These are phyloP conservation scores for Penicillium sp. DNA, from an alignment of 2,329 filamentous ascomycete species.

Conservation along the genomic window DNA sequence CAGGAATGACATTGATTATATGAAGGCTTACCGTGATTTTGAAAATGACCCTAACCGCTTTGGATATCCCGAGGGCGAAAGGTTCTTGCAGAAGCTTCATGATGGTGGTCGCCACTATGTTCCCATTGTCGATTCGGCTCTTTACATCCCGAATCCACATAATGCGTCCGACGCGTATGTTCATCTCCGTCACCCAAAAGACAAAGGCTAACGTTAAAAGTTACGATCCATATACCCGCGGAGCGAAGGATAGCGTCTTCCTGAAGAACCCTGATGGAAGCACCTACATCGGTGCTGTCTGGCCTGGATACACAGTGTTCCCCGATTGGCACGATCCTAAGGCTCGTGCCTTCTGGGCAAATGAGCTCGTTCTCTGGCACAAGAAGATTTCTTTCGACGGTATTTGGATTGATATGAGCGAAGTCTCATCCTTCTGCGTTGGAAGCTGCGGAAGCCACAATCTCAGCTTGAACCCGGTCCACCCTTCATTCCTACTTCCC, in stretches of 20 bases:
- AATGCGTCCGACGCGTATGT: conserved; percentile 65
- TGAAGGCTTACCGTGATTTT: conserved; percentile 62
- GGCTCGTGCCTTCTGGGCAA: conserved; percentile 60
- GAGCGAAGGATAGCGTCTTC: conserved; percentile 51
- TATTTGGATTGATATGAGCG: conserved; percentile 63
- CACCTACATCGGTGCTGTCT: conserved; percentile 55
- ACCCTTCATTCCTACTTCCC: conserved; percentile 64
- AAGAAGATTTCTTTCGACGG: conserved; percentile 55
- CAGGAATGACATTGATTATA: conserved; percentile 54
- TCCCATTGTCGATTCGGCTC: conserved; percentile 62
- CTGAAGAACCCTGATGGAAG: conserved; percentile 56
- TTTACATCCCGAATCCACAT: conserved; percentile 70
- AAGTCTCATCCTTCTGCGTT: conserved; percentile 65
- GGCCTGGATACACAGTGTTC: conserved; percentile 62
- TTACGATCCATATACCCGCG: conserved; percentile 53
- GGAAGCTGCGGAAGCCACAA: conserved; percentile 70
- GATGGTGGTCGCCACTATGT: conserved; percentile 58
- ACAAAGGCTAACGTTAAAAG: conserved; percentile 32
- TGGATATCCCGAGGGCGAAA: conserved; percentile 48
- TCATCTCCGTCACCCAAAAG: not conserved
- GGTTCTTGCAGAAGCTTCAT: conserved; percentile 56
- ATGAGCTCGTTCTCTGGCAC: conserved; percentile 54
- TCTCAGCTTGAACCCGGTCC: conserved; percentile 65
- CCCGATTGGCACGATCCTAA: conserved; percentile 62
- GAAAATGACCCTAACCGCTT: conserved; percentile 56